Evolutionary conservation across 805 yeast species (phyloP).

Genomic region (Nakazawaea ishiwadae): DNA sequence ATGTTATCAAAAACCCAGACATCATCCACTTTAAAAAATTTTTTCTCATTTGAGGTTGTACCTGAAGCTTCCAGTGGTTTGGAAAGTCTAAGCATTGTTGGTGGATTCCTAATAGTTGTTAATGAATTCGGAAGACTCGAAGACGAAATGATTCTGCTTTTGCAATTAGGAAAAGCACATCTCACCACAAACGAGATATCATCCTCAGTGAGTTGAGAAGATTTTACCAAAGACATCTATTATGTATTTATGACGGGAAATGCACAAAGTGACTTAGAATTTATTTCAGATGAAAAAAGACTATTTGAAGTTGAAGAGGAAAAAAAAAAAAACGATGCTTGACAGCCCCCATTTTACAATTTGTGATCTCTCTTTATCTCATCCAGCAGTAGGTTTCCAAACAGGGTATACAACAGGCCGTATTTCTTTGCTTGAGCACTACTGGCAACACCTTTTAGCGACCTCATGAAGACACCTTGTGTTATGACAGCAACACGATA

Average conservation of each 20-base stretch:
- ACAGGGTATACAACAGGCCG: constrained; percentile 16
- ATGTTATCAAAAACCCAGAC: constrained; percentile 80
- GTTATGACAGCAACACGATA: constrained; percentile 51
- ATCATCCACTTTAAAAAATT: constrained; percentile 44
- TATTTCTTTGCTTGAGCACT: constrained; percentile 9
- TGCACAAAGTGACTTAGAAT: no score
- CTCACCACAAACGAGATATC: constrained; percentile 1
- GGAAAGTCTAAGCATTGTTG: constrained; percentile 20
- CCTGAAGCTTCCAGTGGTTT: constrained; percentile 34
- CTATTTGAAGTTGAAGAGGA: background rate
- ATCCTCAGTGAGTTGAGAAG: background rate
- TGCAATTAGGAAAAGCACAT: constrained; percentile 12
- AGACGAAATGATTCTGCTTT: constrained; percentile 6
- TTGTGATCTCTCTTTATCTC: constrained; percentile 2
- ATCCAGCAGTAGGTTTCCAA: constrained; percentile 8
- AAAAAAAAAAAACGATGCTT: background rate
- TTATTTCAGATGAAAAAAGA: no score
- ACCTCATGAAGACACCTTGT: constrained; percentile 59
- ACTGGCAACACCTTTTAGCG: constrained; percentile 31
- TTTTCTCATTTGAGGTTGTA: constrained; percentile 3
- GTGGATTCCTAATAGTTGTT: constrained; percentile 1
- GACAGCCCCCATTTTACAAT: constrained; percentile 6
- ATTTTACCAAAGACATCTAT: constrained; percentile 9
- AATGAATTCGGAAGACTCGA: background rate
- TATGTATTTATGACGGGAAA: no score